These are phyloP conservation scores for Pestalotiopsis sp. DNA, from an alignment of 2,329 filamentous ascomycete genomes.

Conservation along the genomic window DNA sequence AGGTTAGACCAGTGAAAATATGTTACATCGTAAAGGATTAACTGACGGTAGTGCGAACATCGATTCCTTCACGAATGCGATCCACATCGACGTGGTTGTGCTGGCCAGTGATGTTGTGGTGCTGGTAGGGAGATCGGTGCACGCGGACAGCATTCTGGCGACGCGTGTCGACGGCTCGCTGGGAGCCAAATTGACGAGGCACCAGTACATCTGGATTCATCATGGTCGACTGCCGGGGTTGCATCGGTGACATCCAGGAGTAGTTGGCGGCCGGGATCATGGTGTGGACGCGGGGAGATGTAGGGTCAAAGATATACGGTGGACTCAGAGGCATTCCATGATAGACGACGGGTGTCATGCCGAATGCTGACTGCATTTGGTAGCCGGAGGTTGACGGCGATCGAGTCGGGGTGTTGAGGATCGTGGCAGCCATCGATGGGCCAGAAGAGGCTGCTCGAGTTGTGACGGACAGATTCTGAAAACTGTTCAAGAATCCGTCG, in stretches of 20 bases:
- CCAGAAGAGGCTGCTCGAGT: constrained; percentile 22
- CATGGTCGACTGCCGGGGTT: constrained; percentile 22
- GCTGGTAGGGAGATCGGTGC: constrained; percentile 45
- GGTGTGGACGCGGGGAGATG: constrained; percentile 28
- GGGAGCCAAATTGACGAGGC: constrained; percentile 35
- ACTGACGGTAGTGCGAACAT: constrained; percentile 75
- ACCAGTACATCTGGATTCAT: constrained; percentile 38
- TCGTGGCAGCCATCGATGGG: constrained; percentile 19
- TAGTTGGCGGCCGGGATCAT: constrained; percentile 29
- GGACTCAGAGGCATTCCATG: constrained; percentile 31
- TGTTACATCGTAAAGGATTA: constrained; percentile 19
- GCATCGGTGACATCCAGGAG: constrained; percentile 25
- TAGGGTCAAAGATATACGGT: constrained; percentile 36
- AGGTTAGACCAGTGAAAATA: constrained; percentile 12
- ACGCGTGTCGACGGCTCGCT: constrained; percentile 39
- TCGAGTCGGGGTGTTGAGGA: constrained; percentile 26
- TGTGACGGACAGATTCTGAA: constrained; percentile 28
- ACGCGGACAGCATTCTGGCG: constrained; percentile 52
- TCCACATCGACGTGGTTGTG: constrained; percentile 65
- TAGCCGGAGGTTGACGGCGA: constrained; percentile 23
- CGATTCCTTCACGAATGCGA: constrained; percentile 65
- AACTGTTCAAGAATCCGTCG: constrained; percentile 24
- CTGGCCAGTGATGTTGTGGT: constrained; percentile 45
- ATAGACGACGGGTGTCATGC: constrained; percentile 39
- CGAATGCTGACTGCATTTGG: constrained; percentile 32